Base-by-base conservation (phyloP, 2,329 filamentous ascomycete genomes). In the Cordyceps fumosorosea region DNA sequence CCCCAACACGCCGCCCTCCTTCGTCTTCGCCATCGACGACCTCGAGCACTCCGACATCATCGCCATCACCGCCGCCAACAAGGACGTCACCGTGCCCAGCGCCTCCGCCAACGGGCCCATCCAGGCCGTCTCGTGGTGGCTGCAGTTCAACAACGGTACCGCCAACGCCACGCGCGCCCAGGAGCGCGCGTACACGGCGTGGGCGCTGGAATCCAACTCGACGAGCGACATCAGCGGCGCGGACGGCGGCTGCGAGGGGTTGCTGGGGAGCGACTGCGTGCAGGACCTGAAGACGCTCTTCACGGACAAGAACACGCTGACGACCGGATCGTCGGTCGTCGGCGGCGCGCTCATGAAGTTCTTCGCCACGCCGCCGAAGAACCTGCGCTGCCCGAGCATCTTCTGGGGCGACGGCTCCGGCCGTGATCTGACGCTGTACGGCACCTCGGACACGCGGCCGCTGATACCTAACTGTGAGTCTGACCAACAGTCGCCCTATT, bases 71-170 rank as follows among this genome's bases (percentile, higher is more conserved):
- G 42, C 42, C 55, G 22, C 34, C 55, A 58, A 58, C 44, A 58
- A 37, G 26, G 55, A 50, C 55, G 55, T 58, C 1, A 11, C n/a
- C 7, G 55, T 58, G 20, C 55, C 55, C 1, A 5, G 12, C 42
- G 55, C 40, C 3, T 24, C 55, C n/a, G 55, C 42, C 55, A 29
- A 56, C 20, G 53, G 53, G 32, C 53, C 60, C 40, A 40, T 56
- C 20, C 60, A 62, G 44, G 60, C 51, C 60, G 53, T 62, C 11
- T 45, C 52, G 32, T 62, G 42, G 42, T 62, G 60, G 60, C 47
- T 62, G 24, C n/a, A 37, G 3, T 62, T 56, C 16, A 14, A 37
- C 52, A 57, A 57, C 29, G 53, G n/a, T 42, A 57, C 52, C 22
- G 52, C 53, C 52, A 62, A 62, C 52, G n/a, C 42, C 37, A 53